phyloP scores from a whole-genome alignment of 2,329 filamentous ascomycete genomes.

The Onygena corvina region DNA sequence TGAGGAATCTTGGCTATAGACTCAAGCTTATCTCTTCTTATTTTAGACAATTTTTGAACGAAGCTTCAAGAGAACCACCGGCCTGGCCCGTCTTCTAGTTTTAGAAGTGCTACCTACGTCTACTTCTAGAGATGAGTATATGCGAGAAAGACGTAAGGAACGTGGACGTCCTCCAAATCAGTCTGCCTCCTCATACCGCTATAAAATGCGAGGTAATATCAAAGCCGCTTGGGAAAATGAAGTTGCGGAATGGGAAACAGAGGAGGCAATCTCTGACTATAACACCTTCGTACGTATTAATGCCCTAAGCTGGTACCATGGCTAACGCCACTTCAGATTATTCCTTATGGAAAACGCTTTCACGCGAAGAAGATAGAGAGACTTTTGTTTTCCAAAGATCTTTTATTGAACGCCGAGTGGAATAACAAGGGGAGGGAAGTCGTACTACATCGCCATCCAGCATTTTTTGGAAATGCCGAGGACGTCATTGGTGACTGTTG shows the following conservation, averaged over 20 bases:
- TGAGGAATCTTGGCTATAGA: not conserved
- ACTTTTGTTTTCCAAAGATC: constrained; percentile 66
- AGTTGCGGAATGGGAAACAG: constrained; percentile 68
- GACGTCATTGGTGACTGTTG: constrained; percentile 74
- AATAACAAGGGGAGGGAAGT: constrained; percentile 64
- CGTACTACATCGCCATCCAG: constrained; percentile 69
- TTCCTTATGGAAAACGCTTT: constrained; percentile 24
- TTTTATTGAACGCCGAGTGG: constrained; percentile 78
- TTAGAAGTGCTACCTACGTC: constrained; percentile 64
- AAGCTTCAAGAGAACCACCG: constrained; percentile 62
- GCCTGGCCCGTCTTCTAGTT: constrained; percentile 66
- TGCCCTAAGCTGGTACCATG: not conserved
- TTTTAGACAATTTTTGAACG: constrained; percentile 65
- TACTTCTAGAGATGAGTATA: constrained; percentile 56
- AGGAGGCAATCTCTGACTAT: constrained; percentile 66
- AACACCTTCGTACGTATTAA: constrained; percentile 46
- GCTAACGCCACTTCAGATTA: constrained; percentile 7
- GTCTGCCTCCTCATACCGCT: constrained; percentile 20
- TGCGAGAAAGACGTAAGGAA: constrained; percentile 57
- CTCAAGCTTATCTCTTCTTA: not conserved
- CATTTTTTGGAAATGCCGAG: constrained; percentile 65
- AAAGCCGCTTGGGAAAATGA: constrained; percentile 70
- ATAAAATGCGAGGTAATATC: constrained; percentile 53
- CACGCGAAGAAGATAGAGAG: constrained; percentile 53
- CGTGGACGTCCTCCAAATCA: constrained; percentile 53